phyloP scores from a whole-genome alignment of 805 yeast species.

The Hanseniaspora lindneri region DNA sequence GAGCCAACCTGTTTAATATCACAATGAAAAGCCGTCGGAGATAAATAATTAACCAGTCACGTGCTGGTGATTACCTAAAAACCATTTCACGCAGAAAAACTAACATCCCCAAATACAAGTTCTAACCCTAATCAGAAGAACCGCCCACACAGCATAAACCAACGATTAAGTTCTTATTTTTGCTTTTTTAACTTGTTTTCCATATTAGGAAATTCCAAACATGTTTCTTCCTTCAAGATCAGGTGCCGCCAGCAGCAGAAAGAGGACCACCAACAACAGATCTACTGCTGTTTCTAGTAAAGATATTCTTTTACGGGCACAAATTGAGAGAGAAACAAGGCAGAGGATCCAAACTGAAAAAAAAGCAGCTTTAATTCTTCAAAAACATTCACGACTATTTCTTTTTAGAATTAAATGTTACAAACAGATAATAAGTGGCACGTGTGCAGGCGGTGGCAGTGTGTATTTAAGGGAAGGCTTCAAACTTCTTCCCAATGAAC shows the following conservation, averaged over 20 bases:
- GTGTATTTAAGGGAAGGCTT: too few species aligned
- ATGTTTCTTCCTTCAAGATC: constrained; percentile 5
- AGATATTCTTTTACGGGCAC: constrained; percentile 3
- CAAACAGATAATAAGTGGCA: background rate
- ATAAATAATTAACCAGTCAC: too few species aligned
- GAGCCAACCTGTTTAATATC: too few species aligned
- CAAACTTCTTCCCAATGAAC: background rate
- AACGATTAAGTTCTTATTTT: too few species aligned
- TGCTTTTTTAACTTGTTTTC: too few species aligned
- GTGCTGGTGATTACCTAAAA: background rate
- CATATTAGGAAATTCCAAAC: too few species aligned
- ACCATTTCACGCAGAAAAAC: too few species aligned
- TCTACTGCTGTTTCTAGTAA: constrained; percentile 1
- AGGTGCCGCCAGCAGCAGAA: background rate
- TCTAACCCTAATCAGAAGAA: too few species aligned
- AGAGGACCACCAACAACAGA: background rate
- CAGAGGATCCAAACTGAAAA: background rate
- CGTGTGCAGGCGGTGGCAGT: too few species aligned
- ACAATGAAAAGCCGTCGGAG: too few species aligned
- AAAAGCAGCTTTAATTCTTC: background rate
- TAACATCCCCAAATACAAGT: too few species aligned
- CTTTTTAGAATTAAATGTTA: background rate
- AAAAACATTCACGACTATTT: background rate
- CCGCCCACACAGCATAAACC: background rate
- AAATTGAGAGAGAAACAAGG: constrained; percentile 7